phyloP scores from a whole-genome alignment of 2,329 filamentous ascomycete species.

The Claviceps pazoutovae region DNA sequence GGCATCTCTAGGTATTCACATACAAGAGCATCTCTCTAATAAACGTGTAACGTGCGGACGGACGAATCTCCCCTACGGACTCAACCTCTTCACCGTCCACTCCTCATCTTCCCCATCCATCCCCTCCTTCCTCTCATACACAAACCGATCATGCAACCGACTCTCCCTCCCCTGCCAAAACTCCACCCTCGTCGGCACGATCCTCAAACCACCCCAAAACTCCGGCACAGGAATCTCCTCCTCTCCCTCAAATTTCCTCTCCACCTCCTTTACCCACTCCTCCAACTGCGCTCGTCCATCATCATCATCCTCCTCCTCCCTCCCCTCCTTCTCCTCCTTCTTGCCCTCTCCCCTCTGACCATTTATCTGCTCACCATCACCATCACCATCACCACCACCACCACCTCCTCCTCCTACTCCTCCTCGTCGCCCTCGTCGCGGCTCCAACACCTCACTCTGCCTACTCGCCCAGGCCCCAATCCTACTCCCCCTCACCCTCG shows the following conservation, averaged over 20 bases:
- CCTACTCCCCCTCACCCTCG: constrained; percentile 61
- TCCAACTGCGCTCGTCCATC: constrained; percentile 65
- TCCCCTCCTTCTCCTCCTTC: constrained; percentile 37
- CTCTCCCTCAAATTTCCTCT: constrained; percentile 57
- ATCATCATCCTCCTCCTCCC: constrained; percentile 25
- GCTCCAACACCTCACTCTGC: constrained; percentile 64
- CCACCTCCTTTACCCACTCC: constrained; percentile 59
- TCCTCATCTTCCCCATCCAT: constrained; percentile 18
- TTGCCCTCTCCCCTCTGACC: constrained; percentile 65
- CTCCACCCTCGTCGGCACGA: constrained; percentile 77
- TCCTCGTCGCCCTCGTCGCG: constrained; percentile 8
- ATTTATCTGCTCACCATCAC: constrained; percentile 24
- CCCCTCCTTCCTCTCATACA: constrained; percentile 52
- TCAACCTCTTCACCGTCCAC: constrained; percentile 61
- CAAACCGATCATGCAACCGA: constrained; percentile 85
- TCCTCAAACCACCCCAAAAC: constrained; percentile 85
- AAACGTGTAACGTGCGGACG: too few relatives aligned
- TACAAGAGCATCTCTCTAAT: too few relatives aligned
- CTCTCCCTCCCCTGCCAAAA: constrained; percentile 93
- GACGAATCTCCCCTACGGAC: constrained; percentile 35
- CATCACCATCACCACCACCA: not conserved
- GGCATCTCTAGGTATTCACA: too few relatives aligned
- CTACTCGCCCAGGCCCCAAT: constrained; percentile 88
- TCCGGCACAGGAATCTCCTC: constrained; percentile 80
- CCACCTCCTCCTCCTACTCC: not conserved